phyloP scores from a whole-genome alignment of 108 stramenopile species.

The Skeletonema potamos region DNA sequence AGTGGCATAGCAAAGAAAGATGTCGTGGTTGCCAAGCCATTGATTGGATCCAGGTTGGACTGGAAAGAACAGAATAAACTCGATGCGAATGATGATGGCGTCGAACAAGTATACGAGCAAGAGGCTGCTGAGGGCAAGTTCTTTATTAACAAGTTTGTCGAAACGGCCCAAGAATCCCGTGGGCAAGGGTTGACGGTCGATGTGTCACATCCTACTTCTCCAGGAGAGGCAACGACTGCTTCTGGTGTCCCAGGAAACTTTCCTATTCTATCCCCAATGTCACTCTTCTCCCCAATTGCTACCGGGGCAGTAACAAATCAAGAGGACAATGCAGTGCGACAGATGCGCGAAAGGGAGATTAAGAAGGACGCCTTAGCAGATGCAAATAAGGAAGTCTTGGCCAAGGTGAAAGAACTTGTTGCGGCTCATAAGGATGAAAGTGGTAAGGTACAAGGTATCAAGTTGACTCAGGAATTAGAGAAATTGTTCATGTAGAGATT shows the following conservation, averaged over 20 bases:
- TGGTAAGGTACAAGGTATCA: constrained; percentile 1
- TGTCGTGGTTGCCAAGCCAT: constrained; percentile 36
- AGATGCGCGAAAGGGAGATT: constrained; percentile 40
- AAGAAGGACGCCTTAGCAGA: constrained; percentile 19
- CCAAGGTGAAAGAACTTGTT: constrained; percentile 15
- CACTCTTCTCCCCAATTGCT: constrained; percentile 21
- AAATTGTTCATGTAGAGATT: not conserved
- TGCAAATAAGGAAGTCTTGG: constrained; percentile 4
- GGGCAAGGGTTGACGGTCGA: not conserved
- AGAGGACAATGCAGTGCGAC: constrained; percentile 32
- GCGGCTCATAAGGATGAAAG: not conserved
- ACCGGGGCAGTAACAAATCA: not conserved
- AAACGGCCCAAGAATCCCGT: not conserved
- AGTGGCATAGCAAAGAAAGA: constrained; percentile 4
- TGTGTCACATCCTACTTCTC: constrained; percentile 1
- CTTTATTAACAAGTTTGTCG: constrained; percentile 39
- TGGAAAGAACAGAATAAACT: not conserved
- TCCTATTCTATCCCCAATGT: constrained; percentile 31
- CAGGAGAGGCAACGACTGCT: not conserved
- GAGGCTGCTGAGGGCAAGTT: constrained; percentile 46
- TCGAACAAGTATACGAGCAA: constrained; percentile 41
- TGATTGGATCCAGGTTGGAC: constrained; percentile 9
- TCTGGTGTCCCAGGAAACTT: not conserved
- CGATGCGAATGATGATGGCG: not conserved
- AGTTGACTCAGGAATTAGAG: constrained; percentile 16